Conservation (phyloP, 345 rosid genomes). For the Noccaea caerulescens region DNA sequence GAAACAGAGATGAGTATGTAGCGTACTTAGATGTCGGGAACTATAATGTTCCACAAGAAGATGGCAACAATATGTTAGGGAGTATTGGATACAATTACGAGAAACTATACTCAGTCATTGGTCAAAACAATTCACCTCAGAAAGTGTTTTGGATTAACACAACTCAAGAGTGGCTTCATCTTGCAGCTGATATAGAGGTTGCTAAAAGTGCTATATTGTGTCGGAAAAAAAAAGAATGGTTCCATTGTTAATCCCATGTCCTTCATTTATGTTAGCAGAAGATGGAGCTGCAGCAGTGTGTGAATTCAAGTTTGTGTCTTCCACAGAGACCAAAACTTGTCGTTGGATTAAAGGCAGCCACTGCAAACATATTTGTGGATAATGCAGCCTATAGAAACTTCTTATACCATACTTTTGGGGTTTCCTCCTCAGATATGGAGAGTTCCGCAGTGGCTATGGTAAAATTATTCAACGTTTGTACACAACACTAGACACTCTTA, state of each 20-base stretch:
- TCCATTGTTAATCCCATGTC: constrained; percentile 1
- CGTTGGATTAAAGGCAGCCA: constrained; percentile 50
- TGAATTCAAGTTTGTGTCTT: constrained; percentile 57
- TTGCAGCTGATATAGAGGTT: constrained; percentile 56
- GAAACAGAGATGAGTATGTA: constrained; percentile 29
- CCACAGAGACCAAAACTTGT: constrained; percentile 53
- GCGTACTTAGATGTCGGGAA: constrained; percentile 45
- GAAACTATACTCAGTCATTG: constrained; percentile 45
- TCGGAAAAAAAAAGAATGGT: neutral
- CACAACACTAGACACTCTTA: neutral
- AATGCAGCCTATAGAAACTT: constrained; percentile 58
- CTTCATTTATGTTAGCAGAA: constrained; percentile 37
- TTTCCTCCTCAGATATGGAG: constrained; percentile 61
- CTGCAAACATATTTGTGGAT: constrained; percentile 56
- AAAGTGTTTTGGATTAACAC: constrained; percentile 50
- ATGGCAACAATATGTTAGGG: constrained; percentile 49
- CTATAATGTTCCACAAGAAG: constrained; percentile 49
- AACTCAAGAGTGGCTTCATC: constrained; percentile 52
- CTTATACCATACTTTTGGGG: constrained; percentile 45
- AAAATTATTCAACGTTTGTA: neutral
- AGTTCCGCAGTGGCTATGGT: constrained; percentile 61
- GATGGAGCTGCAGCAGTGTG: constrained; percentile 50
- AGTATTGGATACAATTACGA: constrained; percentile 44
- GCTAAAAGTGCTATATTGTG: neutral
- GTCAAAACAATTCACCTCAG: constrained; percentile 36